Conservation (phyloP, 2,329 filamentous ascomycete species). For the Colletotrichum musicola region DNA sequence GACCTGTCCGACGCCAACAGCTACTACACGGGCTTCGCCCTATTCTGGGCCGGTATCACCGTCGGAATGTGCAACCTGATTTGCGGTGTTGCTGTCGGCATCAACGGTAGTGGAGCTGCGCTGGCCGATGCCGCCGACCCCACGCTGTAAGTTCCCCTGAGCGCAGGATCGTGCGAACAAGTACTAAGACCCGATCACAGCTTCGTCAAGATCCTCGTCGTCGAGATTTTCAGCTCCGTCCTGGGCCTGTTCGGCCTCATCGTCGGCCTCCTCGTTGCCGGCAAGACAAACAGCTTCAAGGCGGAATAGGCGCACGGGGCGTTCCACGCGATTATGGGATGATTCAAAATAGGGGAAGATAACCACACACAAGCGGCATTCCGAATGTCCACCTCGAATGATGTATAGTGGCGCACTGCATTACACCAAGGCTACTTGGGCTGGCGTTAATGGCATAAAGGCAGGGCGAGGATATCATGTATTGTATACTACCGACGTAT, state of each 20-base stretch:
- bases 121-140: constrained; percentile 95
- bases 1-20: constrained; percentile 79
- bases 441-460: constrained; percentile 42
- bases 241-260: constrained; percentile 97
- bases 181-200: constrained; percentile 56
- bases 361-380: constrained; percentile 15
- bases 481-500: constrained; percentile 40
- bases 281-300: constrained; percentile 84
- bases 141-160: constrained; percentile 76
- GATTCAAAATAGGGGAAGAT: constrained; percentile 16
- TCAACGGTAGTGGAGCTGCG: constrained; percentile 97
- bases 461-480: constrained; percentile 39
- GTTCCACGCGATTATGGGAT: background rate
- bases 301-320: constrained; percentile 42
- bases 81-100: constrained; percentile 95
- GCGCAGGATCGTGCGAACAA: too few relatives aligned
- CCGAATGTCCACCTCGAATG: constrained; percentile 26
- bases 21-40: constrained; percentile 93
- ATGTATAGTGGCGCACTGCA: constrained; percentile 40
- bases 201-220: constrained; percentile 98
- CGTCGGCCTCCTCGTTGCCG: constrained; percentile 87
- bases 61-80: constrained; percentile 96
- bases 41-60: constrained; percentile 96
- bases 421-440: constrained; percentile 41
- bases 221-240: constrained; percentile 99